A percentile compares a stretch with the other conserved stretches of the same genome.
Evolutionary conservation across 257 asterid genomes (phyloP).

Genomic region (Plantago elongata): DNA sequence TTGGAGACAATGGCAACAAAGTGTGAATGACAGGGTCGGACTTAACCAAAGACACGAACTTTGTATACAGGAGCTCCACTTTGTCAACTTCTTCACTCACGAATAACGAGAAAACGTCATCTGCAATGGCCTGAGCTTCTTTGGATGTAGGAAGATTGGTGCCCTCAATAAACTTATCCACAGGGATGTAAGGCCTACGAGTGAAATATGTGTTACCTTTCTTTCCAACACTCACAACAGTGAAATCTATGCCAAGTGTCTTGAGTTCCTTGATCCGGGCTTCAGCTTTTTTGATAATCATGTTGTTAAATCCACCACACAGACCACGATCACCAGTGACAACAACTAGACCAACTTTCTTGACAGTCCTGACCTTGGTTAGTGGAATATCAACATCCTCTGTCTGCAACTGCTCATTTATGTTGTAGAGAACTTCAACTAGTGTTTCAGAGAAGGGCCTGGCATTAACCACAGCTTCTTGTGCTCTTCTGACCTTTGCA

Average conservation of each 20-base stretch:
- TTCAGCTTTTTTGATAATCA: slow-evolving; percentile 66
- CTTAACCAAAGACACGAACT: slow-evolving; percentile 80
- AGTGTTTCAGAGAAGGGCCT: slow-evolving; percentile 88
- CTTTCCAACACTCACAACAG: slow-evolving; percentile 72
- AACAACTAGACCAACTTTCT: slow-evolving; percentile 85
- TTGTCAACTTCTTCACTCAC: slow-evolving; percentile 87
- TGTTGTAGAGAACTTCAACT: slow-evolving; percentile 84
- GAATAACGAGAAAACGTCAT: slow-evolving; percentile 74
- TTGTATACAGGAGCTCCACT: slow-evolving; percentile 84
- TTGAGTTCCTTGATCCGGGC: slow-evolving; percentile 50
- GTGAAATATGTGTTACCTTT: slow-evolving; percentile 69
- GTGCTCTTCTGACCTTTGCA: slow-evolving; percentile 89
- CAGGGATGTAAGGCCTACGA: slow-evolving; percentile 69
- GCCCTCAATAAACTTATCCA: slow-evolving; percentile 68
- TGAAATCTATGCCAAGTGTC: slow-evolving; percentile 56
- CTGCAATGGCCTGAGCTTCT: slow-evolving; percentile 89
- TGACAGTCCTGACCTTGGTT: slow-evolving; percentile 70
- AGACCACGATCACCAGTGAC: slow-evolving; percentile 96
- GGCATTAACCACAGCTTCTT: slow-evolving; percentile 86
- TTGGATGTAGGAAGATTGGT: slow-evolving; percentile 69
- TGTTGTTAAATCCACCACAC: slow-evolving; percentile 81
- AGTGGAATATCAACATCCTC: slow-evolving; percentile 79
- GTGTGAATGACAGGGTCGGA: slow-evolving; percentile 85
- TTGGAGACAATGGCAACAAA: slow-evolving; percentile 80
- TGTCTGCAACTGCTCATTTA: slow-evolving; percentile 80